Evolutionary conservation across 495 filamentous ascomycete genomes (phyloP).

Genomic region (Xylaria grammica): DNA sequence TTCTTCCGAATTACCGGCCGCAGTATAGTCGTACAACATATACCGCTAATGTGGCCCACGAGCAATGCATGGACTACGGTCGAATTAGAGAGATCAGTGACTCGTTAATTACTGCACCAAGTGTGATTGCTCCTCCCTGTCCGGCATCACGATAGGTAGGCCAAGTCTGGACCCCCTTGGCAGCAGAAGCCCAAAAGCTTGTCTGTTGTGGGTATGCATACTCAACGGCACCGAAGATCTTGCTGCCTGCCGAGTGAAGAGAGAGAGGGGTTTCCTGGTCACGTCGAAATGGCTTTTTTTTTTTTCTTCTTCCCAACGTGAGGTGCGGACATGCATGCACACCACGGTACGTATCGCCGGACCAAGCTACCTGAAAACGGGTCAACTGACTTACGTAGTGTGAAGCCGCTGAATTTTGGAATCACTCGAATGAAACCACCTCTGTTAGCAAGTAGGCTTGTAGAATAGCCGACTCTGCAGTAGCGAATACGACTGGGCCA

Average conservation of each 20-base stretch:
- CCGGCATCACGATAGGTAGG: conserved; percentile 6
- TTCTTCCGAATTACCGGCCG: background rate
- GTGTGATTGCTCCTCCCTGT: background rate
- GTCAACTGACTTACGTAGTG: background rate
- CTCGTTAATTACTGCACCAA: background rate
- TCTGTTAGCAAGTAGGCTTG: background rate
- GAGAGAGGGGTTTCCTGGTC: background rate
- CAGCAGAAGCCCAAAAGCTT: conserved; percentile 20
- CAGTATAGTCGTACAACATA: no score
- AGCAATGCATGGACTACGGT: background rate
- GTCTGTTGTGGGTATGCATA: background rate
- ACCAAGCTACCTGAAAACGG: background rate
- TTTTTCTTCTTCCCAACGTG: background rate
- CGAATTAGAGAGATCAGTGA: background rate
- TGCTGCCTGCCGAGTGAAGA: background rate
- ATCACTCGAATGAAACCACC: background rate
- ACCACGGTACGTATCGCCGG: background rate
- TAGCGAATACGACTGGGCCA: background rate
- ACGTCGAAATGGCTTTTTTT: background rate
- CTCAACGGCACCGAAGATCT: background rate
- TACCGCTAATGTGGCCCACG: conserved; percentile 1
- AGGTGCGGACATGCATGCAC: background rate
- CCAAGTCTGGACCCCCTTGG: conserved; percentile 18
- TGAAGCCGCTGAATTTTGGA: background rate
- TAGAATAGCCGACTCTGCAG: background rate